Evolutionary conservation across 106 monocot genomes (phyloP).

Genomic region (Apostasia ramifera): DNA sequence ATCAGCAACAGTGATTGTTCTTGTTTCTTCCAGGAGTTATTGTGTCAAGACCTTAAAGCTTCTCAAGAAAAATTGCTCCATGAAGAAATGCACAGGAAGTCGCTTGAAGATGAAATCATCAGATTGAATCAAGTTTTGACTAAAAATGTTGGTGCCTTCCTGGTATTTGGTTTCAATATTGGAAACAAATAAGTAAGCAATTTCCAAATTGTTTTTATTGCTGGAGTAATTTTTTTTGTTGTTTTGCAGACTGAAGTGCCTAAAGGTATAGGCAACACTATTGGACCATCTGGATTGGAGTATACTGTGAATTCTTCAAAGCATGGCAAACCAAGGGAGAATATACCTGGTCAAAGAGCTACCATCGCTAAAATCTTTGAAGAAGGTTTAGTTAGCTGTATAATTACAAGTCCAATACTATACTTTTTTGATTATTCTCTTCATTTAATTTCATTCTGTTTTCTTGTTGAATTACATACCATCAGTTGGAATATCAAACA

Average conservation of each 20-base stretch:
- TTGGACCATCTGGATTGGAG: slow-evolving; percentile 22
- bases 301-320: slow-evolving; percentile 14
- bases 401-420: neutral
- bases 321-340: slow-evolving; percentile 36
- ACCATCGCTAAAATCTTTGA: slow-evolving; percentile 64
- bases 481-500: slow-evolving; percentile 59
- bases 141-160: slow-evolving; percentile 19
- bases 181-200: neutral
- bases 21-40: slow-evolving; percentile 29
- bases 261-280: slow-evolving; percentile 4
- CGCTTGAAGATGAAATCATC: slow-evolving; percentile 54
- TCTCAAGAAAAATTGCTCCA: slow-evolving; percentile 36
- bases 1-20: neutral
- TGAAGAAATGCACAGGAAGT: slow-evolving; percentile 39
- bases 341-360: slow-evolving; percentile 31
- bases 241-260: slow-evolving; percentile 20
- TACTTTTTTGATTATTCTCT: neutral
- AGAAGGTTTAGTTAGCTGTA: slow-evolving; percentile 37
- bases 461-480: neutral
- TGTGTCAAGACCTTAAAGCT: slow-evolving; percentile 38
- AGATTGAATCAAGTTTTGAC: slow-evolving; percentile 25
- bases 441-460: slow-evolving; percentile 1
- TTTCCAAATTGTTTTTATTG: neutral
- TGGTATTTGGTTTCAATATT: slow-evolving; percentile 28
- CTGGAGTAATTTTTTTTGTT: slow-evolving; percentile 1